phyloP scores from a whole-genome alignment of 495 filamentous ascomycete genomes.

The Penicillium herquei region DNA sequence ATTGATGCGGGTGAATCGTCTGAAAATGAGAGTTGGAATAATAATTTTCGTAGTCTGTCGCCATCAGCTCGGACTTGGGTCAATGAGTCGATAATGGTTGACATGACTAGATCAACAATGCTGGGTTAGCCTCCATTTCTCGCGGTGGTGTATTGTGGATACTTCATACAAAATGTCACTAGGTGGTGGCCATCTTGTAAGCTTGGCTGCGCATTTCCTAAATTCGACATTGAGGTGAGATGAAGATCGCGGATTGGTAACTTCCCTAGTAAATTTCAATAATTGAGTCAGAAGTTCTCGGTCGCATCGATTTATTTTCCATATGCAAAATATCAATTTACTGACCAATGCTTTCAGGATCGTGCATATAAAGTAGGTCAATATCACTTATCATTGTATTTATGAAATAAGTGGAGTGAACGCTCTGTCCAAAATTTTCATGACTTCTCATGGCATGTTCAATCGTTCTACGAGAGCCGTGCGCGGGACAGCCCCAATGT shows the following conservation, averaged over 20 bases:
- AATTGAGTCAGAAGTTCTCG: neutral
- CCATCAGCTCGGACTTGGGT: conserved; percentile 3
- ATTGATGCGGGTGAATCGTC: conserved; percentile 11
- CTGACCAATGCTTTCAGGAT: neutral
- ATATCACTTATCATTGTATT: conserved; percentile 3
- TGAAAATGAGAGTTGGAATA: conserved; percentile 11
- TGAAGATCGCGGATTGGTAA: neutral
- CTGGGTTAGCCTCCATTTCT: neutral
- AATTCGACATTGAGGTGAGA: neutral
- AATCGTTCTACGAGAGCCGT: neutral
- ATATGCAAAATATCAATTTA: neutral
- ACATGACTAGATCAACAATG: neutral
- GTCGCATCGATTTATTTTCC: neutral
- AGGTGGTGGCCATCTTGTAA: conserved; percentile 1
- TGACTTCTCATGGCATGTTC: neutral
- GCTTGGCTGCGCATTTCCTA: conserved; percentile 2
- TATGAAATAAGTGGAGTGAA: neutral
- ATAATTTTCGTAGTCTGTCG: conserved; percentile 9
- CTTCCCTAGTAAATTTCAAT: neutral
- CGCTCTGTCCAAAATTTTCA: neutral
- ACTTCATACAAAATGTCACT: conserved; percentile 1
- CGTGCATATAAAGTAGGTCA: conserved; percentile 3
- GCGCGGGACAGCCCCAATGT: conserved; percentile 23
- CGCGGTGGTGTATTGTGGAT: neutral
- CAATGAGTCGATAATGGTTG: neutral